Evolutionary conservation across 176 grass and related monocot species (phyloP).

Genomic region (Paspalum notatum): DNA sequence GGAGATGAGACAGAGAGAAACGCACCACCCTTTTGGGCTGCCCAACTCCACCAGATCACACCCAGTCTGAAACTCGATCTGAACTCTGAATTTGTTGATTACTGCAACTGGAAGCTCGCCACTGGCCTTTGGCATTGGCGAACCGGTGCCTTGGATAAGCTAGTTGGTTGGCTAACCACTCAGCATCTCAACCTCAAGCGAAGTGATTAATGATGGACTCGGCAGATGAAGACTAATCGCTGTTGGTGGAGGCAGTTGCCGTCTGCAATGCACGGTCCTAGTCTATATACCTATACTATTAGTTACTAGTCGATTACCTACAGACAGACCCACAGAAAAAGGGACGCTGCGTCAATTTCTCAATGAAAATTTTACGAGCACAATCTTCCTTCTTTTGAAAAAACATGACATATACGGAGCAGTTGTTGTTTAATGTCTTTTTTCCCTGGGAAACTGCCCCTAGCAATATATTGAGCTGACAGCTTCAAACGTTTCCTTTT

Average conservation of each 20-base stretch:
- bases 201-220: neutral
- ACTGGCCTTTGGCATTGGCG: neutral
- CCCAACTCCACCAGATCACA: constrained; percentile 33
- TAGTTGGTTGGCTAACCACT: constrained; percentile 49
- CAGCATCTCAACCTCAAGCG: neutral
- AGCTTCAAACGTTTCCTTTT: neutral
- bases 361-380: neutral
- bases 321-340: no score
- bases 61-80: neutral
- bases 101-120: constrained; percentile 17
- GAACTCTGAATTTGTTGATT: constrained; percentile 29
- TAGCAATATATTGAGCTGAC: neutral
- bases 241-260: neutral
- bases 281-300: neutral
- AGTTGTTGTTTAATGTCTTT: neutral
- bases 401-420: neutral
- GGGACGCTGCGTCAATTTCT: neutral
- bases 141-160: constrained; percentile 39
- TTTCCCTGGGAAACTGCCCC: neutral
- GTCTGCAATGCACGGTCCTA: neutral
- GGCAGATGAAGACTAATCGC: neutral
- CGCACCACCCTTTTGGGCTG: constrained; percentile 27
- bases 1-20: neutral
- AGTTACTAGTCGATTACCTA: neutral
- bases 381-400: neutral